Percentiles rank a stretch among this genome's conserved stretches.
These are phyloP conservation scores for Colletotrichum lentis DNA, from an alignment of 2,329 filamentous ascomycete species.

Conservation along the genomic window DNA sequence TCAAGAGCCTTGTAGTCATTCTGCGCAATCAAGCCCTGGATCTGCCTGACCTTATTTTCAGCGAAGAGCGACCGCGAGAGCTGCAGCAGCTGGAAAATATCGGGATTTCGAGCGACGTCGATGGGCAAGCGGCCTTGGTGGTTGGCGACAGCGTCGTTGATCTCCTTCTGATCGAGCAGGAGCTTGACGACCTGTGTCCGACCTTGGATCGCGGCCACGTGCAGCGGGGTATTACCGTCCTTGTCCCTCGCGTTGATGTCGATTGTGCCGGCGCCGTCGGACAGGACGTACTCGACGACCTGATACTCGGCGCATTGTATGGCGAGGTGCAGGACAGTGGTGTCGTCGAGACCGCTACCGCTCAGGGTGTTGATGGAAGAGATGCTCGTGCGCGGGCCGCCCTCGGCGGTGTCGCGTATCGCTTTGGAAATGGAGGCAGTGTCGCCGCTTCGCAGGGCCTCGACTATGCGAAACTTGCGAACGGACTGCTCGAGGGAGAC, in stretches of 20 bases:
- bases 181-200: conserved; percentile 82
- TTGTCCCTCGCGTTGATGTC: conserved; percentile 91
- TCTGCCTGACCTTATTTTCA: conserved; percentile 82
- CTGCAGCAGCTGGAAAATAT: conserved; percentile 95
- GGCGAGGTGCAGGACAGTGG: conserved; percentile 89
- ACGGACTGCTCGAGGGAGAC: conserved; percentile 88
- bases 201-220: conserved; percentile 85
- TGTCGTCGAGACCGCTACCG: conserved; percentile 72
- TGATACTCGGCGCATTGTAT: conserved; percentile 94
- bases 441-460: conserved; percentile 89
- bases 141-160: conserved; percentile 90
- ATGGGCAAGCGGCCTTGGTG: conserved; percentile 84
- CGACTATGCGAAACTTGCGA: conserved; percentile 91
- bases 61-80: conserved; percentile 89
- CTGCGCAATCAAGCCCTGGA: conserved; percentile 78
- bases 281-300: conserved; percentile 94
- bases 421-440: conserved; percentile 88
- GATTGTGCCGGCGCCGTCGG: conserved; percentile 70
- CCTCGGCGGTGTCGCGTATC: conserved; percentile 72
- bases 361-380: conserved; percentile 59
- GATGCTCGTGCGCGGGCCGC: conserved; percentile 63
- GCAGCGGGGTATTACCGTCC: conserved; percentile 93
- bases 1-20: conserved; percentile 82
- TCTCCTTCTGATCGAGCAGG: conserved; percentile 79
- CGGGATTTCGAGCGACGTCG: conserved; percentile 87